Evolutionary conservation across 176 grass and related monocot species (phyloP), one percentile per base, ranked within the genome.

Genomic region (Phragmites australis): DNA sequence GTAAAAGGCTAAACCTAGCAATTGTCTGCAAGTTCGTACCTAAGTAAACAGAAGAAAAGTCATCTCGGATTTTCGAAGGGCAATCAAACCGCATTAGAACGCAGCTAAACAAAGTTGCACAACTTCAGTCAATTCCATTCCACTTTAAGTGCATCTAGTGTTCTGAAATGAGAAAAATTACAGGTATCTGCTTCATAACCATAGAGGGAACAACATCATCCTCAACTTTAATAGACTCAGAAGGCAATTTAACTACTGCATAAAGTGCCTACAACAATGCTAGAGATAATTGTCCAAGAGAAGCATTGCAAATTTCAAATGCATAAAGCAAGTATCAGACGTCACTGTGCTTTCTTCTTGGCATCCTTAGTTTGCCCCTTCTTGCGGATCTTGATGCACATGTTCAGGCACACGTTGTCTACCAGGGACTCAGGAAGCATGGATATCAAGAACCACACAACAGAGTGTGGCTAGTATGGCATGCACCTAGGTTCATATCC

Each of bases 401-500:
- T 93, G 29, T 78, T 60, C 5, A 97, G 70, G 65, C 91, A 91
- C 3, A 82, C 23, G 14, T 29, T 82, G 55, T 97, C 91, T 17
- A 91, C 66, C 1, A 86, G 68, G 1, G 83, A 91, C 65, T 93
- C 86, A 0, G 94, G 94, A 13, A 97, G 69, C 22, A 85, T 15
- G n/a, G 94, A 93, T 57, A 90, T 74, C 34, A 93, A 29, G 68
- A 88, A 93, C 94, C 94, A 97, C 59, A 97, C 0, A 8, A 93
- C 65, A 42, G 86, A 91, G 84, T 97, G 94, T 51, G 89, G 88
- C 94, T 91, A 93, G 81, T 93, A 97, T 0, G 94, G 91, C n/a
- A 84, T 93, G 74, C 88, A 91, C 52, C 86, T 93, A 1, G 90
- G 83, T 58, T 97, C 89, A 14, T 97, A 93, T 45, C 94, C 94